Base-by-base conservation (phyloP, 2,329 filamentous ascomycete species). In the Nothophoma quercina region DNA sequence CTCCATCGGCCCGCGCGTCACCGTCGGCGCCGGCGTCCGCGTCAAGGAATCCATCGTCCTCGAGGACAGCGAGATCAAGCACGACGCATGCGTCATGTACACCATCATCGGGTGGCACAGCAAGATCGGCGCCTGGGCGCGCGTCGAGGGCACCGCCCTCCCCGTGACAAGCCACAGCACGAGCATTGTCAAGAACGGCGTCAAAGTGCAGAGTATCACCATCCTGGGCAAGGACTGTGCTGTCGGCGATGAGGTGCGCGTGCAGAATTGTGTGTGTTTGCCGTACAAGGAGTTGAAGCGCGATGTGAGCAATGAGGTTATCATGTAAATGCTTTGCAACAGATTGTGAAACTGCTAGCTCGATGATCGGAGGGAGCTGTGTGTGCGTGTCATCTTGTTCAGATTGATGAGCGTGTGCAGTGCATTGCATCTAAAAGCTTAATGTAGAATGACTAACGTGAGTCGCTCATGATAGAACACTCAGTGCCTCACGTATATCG, bases 221-320 rank as follows among this genome's bases (percentile, higher is more conserved):
- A 99, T 98, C 63, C 78, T 99, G 58, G 93, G 93, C 72, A 97
- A 98, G 82, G 95, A 99, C 77, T 98, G 93, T 70, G 86, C 82
- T 49, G 95, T 98, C 23, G 92, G 89, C 4, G 95, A 99, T 68
- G 95, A 98, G 77, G 88, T 98, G 9, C 86, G 92, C 58, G 92
- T 99, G 65, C 93, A 98, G 80, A 98, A 99, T 80, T 99, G 95
- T 75, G 88, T 99, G 55, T 98, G 95, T 79, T 78, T 99, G 80
- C 95, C 95, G 8, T 96, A 93, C 78, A 99, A 99, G 84, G 95
- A 98, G 80, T 79, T 99, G 75, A 98, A 97, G 86, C 86, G 93
- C 79, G 91, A 96, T 75, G 91, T 96, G 53, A 77, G 86, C 58
- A 93, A 93, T 68, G 83, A 86, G 69, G 90, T 96, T 70, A 97